Percentiles rank a stretch among this genome's conserved stretches.
phyloP scores from a whole-genome alignment of 2,329 filamentous ascomycete species.

The Xylariomycetidae sp. region DNA sequence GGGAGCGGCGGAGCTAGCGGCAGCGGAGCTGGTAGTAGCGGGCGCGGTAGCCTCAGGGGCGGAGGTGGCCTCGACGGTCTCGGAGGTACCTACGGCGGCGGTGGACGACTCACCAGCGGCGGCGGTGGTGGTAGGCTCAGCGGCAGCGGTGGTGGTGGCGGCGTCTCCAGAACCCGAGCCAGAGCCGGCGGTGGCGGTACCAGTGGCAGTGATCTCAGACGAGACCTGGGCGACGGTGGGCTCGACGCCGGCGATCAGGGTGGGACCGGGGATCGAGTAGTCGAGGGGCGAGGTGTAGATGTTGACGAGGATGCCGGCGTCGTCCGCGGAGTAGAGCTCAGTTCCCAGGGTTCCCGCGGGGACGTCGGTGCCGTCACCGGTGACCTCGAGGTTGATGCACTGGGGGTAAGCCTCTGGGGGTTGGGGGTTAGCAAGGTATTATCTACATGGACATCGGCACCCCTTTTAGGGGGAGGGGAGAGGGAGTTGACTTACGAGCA shows the following conservation, averaged over 20 bases:
- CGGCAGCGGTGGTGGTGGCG: background rate
- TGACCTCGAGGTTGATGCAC: slow-evolving; percentile 53
- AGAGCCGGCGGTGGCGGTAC: slow-evolving; percentile 4
- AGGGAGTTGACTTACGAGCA: no score
- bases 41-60: no score
- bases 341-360: slow-evolving; percentile 41
- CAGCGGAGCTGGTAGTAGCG: no score
- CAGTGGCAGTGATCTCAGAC: slow-evolving; percentile 2
- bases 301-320: slow-evolving; percentile 19
- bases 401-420: slow-evolving; percentile 46
- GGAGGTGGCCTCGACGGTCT: no score
- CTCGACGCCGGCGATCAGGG: background rate
- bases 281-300: slow-evolving; percentile 13
- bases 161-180: background rate
- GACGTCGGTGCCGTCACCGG: slow-evolving; percentile 42
- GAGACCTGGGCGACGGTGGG: slow-evolving; percentile 1
- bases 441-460: no score
- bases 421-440: no score
- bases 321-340: slow-evolving; percentile 18
- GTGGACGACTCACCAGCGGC: background rate
- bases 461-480: no score
- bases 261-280: slow-evolving; percentile 11
- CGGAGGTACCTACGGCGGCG: background rate
- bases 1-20: no score
- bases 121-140: no score